Evolutionary conservation across 129 eudicot species (phyloP), one percentile per base, ranked within the genome.

Genomic region (Glebionis coronaria): DNA sequence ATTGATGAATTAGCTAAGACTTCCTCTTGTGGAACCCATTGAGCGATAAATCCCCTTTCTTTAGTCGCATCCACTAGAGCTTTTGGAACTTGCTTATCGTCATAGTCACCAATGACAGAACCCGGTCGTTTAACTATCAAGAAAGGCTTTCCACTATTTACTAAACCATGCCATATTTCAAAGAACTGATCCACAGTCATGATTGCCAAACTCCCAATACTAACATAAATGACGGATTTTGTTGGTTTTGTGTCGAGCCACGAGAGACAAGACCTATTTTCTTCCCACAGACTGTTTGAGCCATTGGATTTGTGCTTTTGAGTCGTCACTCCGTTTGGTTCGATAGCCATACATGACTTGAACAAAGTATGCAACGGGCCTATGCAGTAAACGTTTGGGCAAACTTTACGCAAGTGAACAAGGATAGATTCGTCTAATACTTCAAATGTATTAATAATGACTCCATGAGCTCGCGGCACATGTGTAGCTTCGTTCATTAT

Each of bases 121-220:
- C 79, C 82, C 0, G 76, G 79, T 13, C 90, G 72, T 16, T 50
- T 31, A 15, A 81, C 90, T 86, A 85, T 81, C 67, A 81, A 68
- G 71, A 81, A 81, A 4, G 54, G 70, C 9, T 56, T 40, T 14
- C 81, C 73, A 21, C 83, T 67, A 9, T 72, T 65, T 29, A 81
- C 86, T 56, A 84, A 55, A 0, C 90, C 90, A 14, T 79, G 65
- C 90, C 86, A 84, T 9, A 81, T 38, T 23, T 84, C 90, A 28
- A 75, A 20, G 28, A 78, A 61, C 18, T 78, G 74, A 12, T 74
- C 76, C 45, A 10, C 59, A 8, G 80, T 71, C 77, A 78, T 51
- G 7, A 44, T 56, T 0, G 84, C 61, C 9, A 78, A 7, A 57
- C 90, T 81, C 11, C 86, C 86, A 40, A 81, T 46, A 78, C 86